phyloP scores from a whole-genome alignment of 2,329 filamentous ascomycete genomes.

The Aplosporella prunicola region DNA sequence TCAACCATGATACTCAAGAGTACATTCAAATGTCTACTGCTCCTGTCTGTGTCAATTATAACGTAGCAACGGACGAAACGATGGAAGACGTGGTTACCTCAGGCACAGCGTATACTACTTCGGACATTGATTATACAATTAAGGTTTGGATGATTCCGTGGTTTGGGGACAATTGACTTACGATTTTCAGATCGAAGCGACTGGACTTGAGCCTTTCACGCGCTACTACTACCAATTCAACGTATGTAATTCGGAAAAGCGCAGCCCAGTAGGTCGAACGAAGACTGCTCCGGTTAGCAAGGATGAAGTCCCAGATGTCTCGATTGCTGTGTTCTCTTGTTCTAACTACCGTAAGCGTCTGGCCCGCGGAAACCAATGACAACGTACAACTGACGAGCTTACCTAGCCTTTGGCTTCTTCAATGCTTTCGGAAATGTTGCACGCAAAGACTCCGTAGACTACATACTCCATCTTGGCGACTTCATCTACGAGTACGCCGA shows the following conservation, averaged over 20 bases:
- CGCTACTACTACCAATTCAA: constrained; percentile 60
- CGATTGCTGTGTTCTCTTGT: constrained; percentile 62
- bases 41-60: constrained; percentile 58
- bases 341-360: constrained; percentile 55
- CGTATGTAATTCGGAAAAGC: constrained; percentile 52
- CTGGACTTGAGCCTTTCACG: constrained; percentile 50
- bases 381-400: background rate
- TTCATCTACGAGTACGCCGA: constrained; percentile 36
- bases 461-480: constrained; percentile 33
- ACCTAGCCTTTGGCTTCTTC: constrained; percentile 37
- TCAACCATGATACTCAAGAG: constrained; percentile 35
- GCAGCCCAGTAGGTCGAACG: constrained; percentile 53
- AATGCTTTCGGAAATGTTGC: constrained; percentile 38
- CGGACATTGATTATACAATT: constrained; percentile 63
- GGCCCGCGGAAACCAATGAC: background rate
- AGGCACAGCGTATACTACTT: constrained; percentile 58
- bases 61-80: constrained; percentile 41
- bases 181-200: constrained; percentile 49
- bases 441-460: constrained; percentile 32
- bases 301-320: constrained; percentile 48
- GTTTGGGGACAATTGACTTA: constrained; percentile 12
- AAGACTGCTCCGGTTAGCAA: constrained; percentile 53
- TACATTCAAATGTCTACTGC: constrained; percentile 44
- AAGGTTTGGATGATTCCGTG: constrained; percentile 39
- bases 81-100: constrained; percentile 40